These are phyloP conservation scores for Mercurialis annua DNA, from an alignment of 345 rosid species.

Conservation along the genomic window DNA sequence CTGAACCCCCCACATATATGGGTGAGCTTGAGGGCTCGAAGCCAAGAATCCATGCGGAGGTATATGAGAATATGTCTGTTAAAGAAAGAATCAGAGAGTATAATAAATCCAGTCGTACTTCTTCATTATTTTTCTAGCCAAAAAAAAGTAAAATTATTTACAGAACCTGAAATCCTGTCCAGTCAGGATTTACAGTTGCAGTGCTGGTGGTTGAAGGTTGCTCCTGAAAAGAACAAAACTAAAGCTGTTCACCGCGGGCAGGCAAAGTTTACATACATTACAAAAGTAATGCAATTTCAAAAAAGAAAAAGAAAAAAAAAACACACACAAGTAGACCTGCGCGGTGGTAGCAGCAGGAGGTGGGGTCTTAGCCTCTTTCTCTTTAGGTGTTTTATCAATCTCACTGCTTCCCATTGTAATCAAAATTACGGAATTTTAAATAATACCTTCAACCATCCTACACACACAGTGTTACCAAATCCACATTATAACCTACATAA, in stretches of 20 bases:
- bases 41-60: slow-evolving; percentile 96
- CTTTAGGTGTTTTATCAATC: slow-evolving; percentile 63
- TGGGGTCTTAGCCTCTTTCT: slow-evolving; percentile 60
- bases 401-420: slow-evolving; percentile 65
- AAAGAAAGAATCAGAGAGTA: slow-evolving; percentile 21
- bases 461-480: slow-evolving; percentile 12
- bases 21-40: slow-evolving; percentile 95
- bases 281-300: slow-evolving; percentile 11
- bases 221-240: slow-evolving; percentile 49
- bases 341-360: slow-evolving; percentile 47
- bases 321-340: slow-evolving; percentile 53
- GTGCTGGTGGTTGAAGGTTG: slow-evolving; percentile 54
- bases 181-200: slow-evolving; percentile 70
- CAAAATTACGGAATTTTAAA: slow-evolving; percentile 21
- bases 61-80: slow-evolving; percentile 85
- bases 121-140: not conserved
- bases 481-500: not conserved
- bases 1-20: slow-evolving; percentile 99
- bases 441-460: slow-evolving; percentile 46
- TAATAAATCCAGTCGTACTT: slow-evolving; percentile 19
- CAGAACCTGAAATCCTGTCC: slow-evolving; percentile 95
- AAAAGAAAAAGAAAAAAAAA: slow-evolving; percentile 3
- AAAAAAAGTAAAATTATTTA: slow-evolving; percentile 10
- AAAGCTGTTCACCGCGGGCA: not conserved
- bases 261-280: not conserved